Percentiles rank a stretch among this genome's conserved stretches.
Evolutionary conservation across 2,329 filamentous ascomycete species (phyloP).

Genomic region (Nemania sp.): DNA sequence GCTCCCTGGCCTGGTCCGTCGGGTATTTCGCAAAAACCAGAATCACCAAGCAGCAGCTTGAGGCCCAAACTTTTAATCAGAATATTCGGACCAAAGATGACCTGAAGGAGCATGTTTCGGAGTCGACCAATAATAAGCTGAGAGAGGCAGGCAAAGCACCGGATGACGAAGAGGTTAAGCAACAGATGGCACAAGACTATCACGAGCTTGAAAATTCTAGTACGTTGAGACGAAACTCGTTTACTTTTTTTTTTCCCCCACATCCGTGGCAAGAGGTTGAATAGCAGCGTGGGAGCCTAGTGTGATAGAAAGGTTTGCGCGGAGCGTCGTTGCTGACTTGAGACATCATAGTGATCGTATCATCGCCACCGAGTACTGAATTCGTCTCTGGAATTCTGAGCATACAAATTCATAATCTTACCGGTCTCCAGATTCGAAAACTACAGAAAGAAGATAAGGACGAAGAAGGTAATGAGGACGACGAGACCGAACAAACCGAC

Average conservation of each 20-base stretch:
- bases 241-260: not conserved
- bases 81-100: conserved; percentile 61
- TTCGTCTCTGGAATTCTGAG: conserved; percentile 70
- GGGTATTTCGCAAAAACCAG: conserved; percentile 72
- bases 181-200: conserved; percentile 70
- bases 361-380: conserved; percentile 64
- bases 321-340: not conserved
- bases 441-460: conserved; percentile 59
- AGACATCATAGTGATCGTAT: conserved; percentile 58
- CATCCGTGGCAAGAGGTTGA: not conserved
- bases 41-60: conserved; percentile 65
- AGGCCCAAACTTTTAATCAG: conserved; percentile 62
- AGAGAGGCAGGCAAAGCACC: conserved; percentile 64
- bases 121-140: conserved; percentile 63
- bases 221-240: not conserved
- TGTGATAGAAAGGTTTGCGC: not conserved
- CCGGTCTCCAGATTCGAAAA: conserved; percentile 65
- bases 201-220: conserved; percentile 62
- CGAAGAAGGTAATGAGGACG: conserved; percentile 53
- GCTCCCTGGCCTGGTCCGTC: conserved; percentile 70
- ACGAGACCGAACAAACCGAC: conserved; percentile 64
- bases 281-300: no score
- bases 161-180: conserved; percentile 65
- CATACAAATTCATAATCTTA: conserved; percentile 75
- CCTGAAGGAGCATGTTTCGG: conserved; percentile 60